Conservation (phyloP, 2,329 filamentous ascomycete species). For the Aspergillus fumigatiaffinis region DNA sequence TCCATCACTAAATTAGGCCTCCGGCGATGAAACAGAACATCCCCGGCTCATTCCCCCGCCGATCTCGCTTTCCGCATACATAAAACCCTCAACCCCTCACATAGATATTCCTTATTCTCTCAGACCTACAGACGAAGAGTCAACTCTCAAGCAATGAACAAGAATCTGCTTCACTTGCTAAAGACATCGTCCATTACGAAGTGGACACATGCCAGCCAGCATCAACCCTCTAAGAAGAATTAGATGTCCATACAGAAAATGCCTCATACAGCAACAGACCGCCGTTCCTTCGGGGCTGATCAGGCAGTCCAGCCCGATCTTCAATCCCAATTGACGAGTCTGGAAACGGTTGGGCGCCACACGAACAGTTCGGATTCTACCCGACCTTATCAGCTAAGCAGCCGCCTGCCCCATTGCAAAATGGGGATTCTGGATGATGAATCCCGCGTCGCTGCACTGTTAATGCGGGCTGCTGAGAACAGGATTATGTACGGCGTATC, state of each 20-base stretch:
- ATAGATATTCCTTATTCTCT: background rate
- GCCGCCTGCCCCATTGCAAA: too few relatives aligned
- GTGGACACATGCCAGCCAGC: background rate
- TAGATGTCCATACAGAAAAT: background rate
- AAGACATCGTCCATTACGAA: background rate
- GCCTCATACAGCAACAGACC: background rate
- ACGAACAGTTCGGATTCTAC: background rate
- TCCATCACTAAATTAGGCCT: background rate
- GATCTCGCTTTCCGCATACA: background rate
- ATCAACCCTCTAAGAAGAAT: background rate
- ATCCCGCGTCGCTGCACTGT: too few relatives aligned
- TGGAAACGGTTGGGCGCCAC: background rate
- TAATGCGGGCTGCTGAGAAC: too few relatives aligned
- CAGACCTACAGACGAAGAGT: background rate
- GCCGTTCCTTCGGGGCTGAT: background rate
- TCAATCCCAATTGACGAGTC: background rate
- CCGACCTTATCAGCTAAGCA: background rate
- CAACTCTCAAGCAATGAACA: background rate
- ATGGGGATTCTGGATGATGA: too few relatives aligned
- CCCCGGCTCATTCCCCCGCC: background rate
- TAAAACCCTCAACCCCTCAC: background rate
- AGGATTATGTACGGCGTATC: too few relatives aligned
- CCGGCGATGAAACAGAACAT: background rate
- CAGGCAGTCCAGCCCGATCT: background rate
- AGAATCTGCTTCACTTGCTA: background rate